Percentiles rank a stretch among this genome's conserved stretches.
These are phyloP conservation scores for Lobosporangium transversale DNA, from an alignment of 192 early-diverging fungal genomes.

Conservation along the genomic window DNA sequence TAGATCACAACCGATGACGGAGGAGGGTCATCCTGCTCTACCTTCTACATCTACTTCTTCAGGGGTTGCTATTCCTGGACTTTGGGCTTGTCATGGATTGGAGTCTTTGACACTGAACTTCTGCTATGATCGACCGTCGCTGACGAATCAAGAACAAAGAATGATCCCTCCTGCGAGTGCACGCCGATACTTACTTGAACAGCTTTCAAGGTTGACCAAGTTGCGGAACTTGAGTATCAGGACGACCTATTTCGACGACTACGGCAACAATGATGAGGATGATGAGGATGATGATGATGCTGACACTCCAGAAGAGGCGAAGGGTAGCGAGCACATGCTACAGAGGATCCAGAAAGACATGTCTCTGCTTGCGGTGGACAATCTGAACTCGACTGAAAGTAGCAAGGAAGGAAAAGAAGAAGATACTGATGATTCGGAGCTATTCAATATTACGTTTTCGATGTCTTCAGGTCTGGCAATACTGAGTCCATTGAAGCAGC, in stretches of 20 bases:
- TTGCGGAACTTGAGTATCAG: conserved; percentile 10
- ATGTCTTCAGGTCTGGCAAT: conserved; percentile 11
- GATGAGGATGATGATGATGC: neutral
- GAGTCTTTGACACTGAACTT: conserved; percentile 11
- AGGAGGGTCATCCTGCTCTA: neutral
- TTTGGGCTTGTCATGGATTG: conserved; percentile 11
- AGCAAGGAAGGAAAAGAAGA: neutral
- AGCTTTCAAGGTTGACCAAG: conserved; percentile 12
- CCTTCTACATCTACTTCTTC: neutral
- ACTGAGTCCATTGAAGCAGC: conserved; percentile 5
- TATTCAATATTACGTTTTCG: conserved; percentile 8
- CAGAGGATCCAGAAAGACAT: conserved; percentile 4
- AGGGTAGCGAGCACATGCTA: conserved; percentile 1
- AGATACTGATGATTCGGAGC: conserved; percentile 1
- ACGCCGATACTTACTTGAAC: conserved; percentile 19
- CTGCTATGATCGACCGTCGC: conserved; percentile 9
- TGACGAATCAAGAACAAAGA: neutral
- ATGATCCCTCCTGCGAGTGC: conserved; percentile 12
- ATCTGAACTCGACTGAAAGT: conserved; percentile 3
- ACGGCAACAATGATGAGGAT: no score
- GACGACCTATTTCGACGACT: neutral
- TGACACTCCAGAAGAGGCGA: neutral
- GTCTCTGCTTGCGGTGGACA: neutral
- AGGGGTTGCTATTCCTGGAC: neutral
- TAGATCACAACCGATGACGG: neutral